phyloP scores from a whole-genome alignment of 2,329 filamentous ascomycete genomes.

The Chaetomium sp. region DNA sequence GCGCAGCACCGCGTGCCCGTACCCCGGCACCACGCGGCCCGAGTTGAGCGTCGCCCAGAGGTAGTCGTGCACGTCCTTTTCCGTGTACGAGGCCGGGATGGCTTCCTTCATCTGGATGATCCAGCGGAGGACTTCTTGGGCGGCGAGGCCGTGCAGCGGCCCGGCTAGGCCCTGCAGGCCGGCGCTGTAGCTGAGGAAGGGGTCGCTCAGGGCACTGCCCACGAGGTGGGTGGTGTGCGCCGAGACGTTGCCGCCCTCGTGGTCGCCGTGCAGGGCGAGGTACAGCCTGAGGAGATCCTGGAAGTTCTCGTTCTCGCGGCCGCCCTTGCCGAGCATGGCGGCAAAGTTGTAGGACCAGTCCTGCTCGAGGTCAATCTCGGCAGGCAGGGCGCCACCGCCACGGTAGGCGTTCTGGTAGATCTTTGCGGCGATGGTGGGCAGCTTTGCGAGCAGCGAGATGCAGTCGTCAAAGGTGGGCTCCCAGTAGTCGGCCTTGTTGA shows the following conservation, averaged over 20 bases:
- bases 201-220: constrained; percentile 89
- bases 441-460: constrained; percentile 91
- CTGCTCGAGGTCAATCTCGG: constrained; percentile 76
- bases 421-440: constrained; percentile 94
- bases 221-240: constrained; percentile 95
- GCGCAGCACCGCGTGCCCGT: constrained; percentile 92
- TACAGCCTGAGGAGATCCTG: constrained; percentile 94
- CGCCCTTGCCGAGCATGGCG: constrained; percentile 88
- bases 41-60: constrained; percentile 93
- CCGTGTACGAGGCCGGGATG: constrained; percentile 76
- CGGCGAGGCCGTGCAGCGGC: constrained; percentile 87
- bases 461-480: constrained; percentile 96
- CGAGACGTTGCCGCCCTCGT: constrained; percentile 97
- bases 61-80: constrained; percentile 83
- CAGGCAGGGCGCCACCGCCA: constrained; percentile 71
- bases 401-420: constrained; percentile 93
- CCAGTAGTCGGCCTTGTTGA: constrained; percentile 98
- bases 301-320: constrained; percentile 87
- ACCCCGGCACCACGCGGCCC: constrained; percentile 90
- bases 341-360: constrained; percentile 99
- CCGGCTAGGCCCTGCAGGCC: constrained; percentile 93
- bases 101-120: constrained; percentile 92
- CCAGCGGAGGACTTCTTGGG: constrained; percentile 96
- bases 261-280: constrained; percentile 93
- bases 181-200: constrained; percentile 94